phyloP scores from a whole-genome alignment of 371 early-diverging fungal genomes.

The Actinomucor elegans region DNA sequence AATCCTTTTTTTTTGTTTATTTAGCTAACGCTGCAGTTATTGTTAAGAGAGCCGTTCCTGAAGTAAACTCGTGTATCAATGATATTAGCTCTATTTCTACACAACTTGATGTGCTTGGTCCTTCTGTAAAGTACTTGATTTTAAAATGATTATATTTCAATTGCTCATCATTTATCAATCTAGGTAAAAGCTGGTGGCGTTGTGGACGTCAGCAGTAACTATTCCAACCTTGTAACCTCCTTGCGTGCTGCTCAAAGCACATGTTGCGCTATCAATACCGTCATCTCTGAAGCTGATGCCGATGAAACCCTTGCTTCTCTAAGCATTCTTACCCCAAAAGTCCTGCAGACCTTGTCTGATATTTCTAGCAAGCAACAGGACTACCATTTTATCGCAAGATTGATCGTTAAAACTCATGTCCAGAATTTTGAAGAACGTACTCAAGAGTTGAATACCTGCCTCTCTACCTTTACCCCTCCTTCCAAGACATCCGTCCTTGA shows the following conservation, averaged over 20 bases:
- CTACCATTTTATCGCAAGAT: not conserved
- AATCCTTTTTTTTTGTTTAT: not conserved
- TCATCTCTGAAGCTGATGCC: constrained; percentile 3
- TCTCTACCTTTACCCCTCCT: not conserved
- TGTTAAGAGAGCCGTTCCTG: not conserved
- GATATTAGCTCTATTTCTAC: not conserved
- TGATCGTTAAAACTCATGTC: not conserved
- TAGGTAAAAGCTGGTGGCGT: not conserved
- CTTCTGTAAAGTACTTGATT: not conserved
- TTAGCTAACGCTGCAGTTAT: not conserved
- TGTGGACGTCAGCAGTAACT: not conserved
- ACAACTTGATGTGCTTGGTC: not conserved
- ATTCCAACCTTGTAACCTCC: not conserved
- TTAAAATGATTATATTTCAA: too few species aligned
- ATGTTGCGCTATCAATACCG: constrained; percentile 5
- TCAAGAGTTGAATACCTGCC: not conserved
- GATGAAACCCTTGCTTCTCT: not conserved
- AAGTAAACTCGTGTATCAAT: not conserved
- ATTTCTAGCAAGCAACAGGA: not conserved
- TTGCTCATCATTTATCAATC: too few species aligned
- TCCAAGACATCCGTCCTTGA: not conserved
- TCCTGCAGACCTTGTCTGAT: not conserved
- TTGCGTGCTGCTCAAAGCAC: not conserved
- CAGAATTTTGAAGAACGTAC: not conserved
- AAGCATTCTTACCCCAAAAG: not conserved